Conservation (phyloP, 2,329 filamentous ascomycete genomes). For the Escovopsis weberi region DNA sequence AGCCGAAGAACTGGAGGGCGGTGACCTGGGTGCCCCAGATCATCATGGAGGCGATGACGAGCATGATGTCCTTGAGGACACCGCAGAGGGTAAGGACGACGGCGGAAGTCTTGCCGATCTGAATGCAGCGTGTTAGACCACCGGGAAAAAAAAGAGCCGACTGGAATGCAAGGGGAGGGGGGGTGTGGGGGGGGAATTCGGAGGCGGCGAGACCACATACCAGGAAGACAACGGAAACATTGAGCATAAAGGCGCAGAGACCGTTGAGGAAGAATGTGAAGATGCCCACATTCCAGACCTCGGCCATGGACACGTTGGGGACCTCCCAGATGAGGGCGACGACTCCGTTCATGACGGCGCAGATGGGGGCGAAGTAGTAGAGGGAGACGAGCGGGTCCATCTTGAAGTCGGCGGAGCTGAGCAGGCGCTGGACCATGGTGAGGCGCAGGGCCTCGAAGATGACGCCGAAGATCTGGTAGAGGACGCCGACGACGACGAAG, state of each 20-base stretch:
- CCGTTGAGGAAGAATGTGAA: conserved; percentile 63
- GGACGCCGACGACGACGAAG: conserved; percentile 67
- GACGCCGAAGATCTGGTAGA: conserved; percentile 67
- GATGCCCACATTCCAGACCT: conserved; percentile 60
- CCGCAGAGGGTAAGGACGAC: conserved; percentile 77
- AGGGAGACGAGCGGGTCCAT: conserved; percentile 83
- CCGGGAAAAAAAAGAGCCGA: neutral
- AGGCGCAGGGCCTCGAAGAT: conserved; percentile 70
- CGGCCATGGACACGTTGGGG: conserved; percentile 50
- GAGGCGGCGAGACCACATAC: conserved; percentile 33
- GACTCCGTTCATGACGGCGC: conserved; percentile 65
- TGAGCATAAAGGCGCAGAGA: conserved; percentile 63
- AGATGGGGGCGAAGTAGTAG: conserved; percentile 81
- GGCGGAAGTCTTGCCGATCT: conserved; percentile 82
- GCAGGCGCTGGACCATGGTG: conserved; percentile 70
- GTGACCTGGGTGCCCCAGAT: conserved; percentile 69
- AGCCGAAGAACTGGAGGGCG: conserved; percentile 67
- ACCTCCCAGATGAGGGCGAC: conserved; percentile 63
- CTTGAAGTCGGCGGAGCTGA: conserved; percentile 76
- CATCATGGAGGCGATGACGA: conserved; percentile 64
- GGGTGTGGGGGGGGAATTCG: no score
- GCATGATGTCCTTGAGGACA: conserved; percentile 77
- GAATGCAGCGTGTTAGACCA: conserved; percentile 13
- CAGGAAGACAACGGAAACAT: conserved; percentile 75
- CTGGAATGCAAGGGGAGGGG: neutral